Evolutionary conservation across 495 filamentous ascomycete genomes (phyloP).

Genomic region (Aspergillus biplanus): DNA sequence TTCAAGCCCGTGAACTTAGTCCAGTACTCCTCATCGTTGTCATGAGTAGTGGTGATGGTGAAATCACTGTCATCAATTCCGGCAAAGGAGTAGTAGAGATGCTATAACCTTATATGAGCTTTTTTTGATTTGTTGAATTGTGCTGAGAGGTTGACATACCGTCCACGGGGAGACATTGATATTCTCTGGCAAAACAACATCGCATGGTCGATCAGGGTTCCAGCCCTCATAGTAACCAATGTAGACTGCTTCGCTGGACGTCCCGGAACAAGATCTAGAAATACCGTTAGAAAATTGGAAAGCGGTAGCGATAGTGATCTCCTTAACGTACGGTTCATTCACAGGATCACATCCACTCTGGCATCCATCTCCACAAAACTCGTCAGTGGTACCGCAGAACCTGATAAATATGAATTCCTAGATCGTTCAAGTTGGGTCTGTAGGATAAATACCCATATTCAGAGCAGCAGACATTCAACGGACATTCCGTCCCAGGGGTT

Average conservation of each 20-base stretch:
- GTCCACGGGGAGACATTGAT: background rate
- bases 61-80: background rate
- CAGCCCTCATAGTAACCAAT: slow-evolving; percentile 12
- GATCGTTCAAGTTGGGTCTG: background rate
- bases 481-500: background rate
- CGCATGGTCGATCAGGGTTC: slow-evolving; percentile 1
- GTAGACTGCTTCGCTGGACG: slow-evolving; percentile 2
- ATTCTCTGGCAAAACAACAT: slow-evolving; percentile 5
- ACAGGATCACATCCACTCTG: slow-evolving; percentile 13
- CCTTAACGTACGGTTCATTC: slow-evolving; percentile 4
- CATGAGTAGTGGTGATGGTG: background rate
- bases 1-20: background rate
- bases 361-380: slow-evolving; percentile 11
- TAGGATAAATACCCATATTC: slow-evolving; percentile 1
- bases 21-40: background rate
- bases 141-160: slow-evolving; percentile 1
- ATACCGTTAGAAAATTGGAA: background rate
- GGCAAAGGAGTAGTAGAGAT: background rate
- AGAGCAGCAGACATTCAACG: slow-evolving; percentile 16
- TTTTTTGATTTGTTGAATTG: background rate
- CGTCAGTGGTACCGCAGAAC: slow-evolving; percentile 13
- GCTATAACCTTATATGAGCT: background rate
- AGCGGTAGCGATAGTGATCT: background rate
- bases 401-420: background rate
- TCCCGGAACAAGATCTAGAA: background rate